Evolutionary conservation across 2,329 filamentous ascomycete species (phyloP), one percentile per base, ranked within the genome.

Genomic region (Ascosphaera aggregata): DNA sequence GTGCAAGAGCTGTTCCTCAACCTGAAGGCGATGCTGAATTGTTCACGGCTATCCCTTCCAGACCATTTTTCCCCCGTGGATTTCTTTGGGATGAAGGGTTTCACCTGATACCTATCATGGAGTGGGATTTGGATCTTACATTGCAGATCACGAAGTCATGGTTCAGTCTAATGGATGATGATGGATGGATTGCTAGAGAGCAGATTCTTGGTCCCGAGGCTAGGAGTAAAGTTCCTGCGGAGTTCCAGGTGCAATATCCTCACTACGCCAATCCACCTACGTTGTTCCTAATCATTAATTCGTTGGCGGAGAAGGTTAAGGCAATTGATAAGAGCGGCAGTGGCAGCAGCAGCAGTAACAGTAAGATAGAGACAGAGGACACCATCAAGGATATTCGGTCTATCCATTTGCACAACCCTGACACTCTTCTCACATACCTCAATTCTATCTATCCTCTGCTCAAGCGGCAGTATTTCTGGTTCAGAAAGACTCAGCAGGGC

Each of bases 81-180:
- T 98, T 98, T 55, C 66, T 95, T 3, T 98, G 89, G 89, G 89
- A 98, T 49, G 89, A 98, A 56, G 89, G 89, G 0, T 98, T 95
- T 59, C 89, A 98, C 51, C 64, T 98, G 27, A 64, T 93, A 37
- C 85, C 85, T 1, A 76, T 98, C 40, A 69, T 82, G 16, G 86
- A 98, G 46, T 98, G 85, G 80, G 89, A 98, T 53, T 72, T 84
- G 39, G 85, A 94, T 51, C 67, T 95, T 39, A 75, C 80, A 0
- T 64, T 75, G 38, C 82, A 94, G 45, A 82, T 98, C 46, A 70
- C 95, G 44, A 80, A 78, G 60, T 93, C 81, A 58, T 98, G 89
- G 89, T 91, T 91, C 61, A 82, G 76, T 45, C 70, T 92, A 15
- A 93, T 95, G 71, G 89, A 98, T 47, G 79, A 89, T 13, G 84